A percentile compares a stretch with the other conserved stretches of the same genome.
phyloP scores from a whole-genome alignment of 1,284 basidiomycete genomes.

The Cryptococcus jaspeensis region DNA sequence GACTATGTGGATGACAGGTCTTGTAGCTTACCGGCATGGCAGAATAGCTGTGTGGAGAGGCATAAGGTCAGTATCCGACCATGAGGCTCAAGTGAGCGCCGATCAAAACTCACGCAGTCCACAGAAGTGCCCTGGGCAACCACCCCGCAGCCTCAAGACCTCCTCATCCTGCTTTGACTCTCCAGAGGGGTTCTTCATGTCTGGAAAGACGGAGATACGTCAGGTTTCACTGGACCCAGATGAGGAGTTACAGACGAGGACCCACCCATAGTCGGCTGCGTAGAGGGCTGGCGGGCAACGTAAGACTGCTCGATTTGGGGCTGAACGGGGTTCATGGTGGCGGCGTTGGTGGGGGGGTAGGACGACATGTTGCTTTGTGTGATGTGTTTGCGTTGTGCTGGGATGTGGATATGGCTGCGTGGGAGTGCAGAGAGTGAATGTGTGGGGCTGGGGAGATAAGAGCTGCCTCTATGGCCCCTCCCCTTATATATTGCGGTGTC shows the following conservation, averaged over 20 bases:
- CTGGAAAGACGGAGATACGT: not conserved
- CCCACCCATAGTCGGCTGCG: slow-evolving; percentile 37
- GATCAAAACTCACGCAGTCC: slow-evolving; percentile 40
- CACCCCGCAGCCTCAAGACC: slow-evolving; percentile 42
- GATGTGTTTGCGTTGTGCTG: not conserved
- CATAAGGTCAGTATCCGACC: slow-evolving; percentile 5
- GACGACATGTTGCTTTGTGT: slow-evolving; percentile 3
- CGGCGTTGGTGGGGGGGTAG: slow-evolving; percentile 6
- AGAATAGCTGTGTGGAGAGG: slow-evolving; percentile 35
- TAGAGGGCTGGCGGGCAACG: slow-evolving; percentile 34
- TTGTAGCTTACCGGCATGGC: slow-evolving; percentile 38
- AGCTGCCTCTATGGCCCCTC: no score
- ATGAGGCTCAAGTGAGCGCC: not conserved
- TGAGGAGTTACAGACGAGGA: slow-evolving; percentile 3
- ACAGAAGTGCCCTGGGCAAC: slow-evolving; percentile 46
- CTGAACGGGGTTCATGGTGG: slow-evolving; percentile 15
- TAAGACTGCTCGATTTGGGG: slow-evolving; percentile 25
- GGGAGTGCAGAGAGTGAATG: not conserved
- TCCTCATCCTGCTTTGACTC: slow-evolving; percentile 26
- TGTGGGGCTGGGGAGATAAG: no score
- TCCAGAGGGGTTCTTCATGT: not conserved
- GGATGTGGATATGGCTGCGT: not conserved
- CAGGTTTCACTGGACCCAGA: no score
- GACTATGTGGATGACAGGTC: not conserved
- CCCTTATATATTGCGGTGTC: no score